Conservation (phyloP, 805 yeast species). For the Priceomyces melissophilus region DNA sequence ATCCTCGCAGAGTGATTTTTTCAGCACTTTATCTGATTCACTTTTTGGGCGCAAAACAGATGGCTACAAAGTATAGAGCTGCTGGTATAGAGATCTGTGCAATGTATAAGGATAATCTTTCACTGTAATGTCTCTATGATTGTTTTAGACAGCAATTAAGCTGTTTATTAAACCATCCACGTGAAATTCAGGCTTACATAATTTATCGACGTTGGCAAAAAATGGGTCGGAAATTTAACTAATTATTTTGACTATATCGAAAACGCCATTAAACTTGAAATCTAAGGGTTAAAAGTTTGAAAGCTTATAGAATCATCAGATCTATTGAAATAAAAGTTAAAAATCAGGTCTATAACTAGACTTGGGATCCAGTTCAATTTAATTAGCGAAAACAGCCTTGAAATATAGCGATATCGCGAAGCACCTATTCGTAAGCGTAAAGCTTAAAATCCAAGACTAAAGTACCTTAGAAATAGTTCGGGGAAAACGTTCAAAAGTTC, state of each 20-base stretch:
- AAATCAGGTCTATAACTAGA: neutral
- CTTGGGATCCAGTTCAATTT: neutral
- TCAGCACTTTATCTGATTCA: neutral
- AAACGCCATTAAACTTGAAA: neutral
- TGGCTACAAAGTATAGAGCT: neutral
- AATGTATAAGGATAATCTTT: neutral
- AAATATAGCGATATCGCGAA: neutral
- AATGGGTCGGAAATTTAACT: slow-evolving; percentile 5
- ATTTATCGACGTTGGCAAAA: slow-evolving; percentile 3
- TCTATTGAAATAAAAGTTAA: neutral
- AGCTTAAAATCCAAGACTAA: neutral
- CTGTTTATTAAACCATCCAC: slow-evolving; percentile 1
- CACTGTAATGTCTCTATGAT: neutral
- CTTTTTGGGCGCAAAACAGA: slow-evolving; percentile 1
- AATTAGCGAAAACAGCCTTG: neutral
- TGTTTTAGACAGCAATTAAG: neutral
- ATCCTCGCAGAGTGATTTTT: slow-evolving; percentile 2
- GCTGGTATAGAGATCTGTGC: neutral
- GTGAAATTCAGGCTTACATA: slow-evolving; percentile 4
- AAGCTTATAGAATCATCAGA: neutral
- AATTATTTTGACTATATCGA: neutral
- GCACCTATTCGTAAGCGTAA: neutral
- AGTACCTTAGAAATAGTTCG: neutral
- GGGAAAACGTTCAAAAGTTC: neutral
- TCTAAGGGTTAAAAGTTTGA: neutral